A percentile compares a stretch with the other conserved stretches of the same genome.
Conservation (phyloP, 2,329 filamentous ascomycete species). For the Penicillium sp. region DNA sequence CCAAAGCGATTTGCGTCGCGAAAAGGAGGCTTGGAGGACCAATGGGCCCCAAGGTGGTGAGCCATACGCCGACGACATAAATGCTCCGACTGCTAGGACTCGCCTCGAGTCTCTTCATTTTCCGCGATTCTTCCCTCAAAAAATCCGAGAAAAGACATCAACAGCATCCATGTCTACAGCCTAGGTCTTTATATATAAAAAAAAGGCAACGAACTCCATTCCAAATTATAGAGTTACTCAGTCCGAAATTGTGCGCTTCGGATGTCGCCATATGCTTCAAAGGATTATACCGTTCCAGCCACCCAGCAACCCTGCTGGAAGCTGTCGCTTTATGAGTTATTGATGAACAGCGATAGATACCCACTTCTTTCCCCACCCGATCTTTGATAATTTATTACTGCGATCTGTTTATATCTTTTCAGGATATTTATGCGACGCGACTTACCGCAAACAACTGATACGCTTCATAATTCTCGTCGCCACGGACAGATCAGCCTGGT, state of each 20-base stretch:
- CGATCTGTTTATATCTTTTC: not conserved
- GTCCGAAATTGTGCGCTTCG: not conserved
- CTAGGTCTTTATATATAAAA: slow-evolving; percentile 8
- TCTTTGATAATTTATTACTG: slow-evolving; percentile 4
- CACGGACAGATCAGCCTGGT: not conserved
- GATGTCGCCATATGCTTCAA: not conserved
- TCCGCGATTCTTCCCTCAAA: slow-evolving; percentile 34
- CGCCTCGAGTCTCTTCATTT: slow-evolving; percentile 42
- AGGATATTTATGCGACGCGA: not conserved
- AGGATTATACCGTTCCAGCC: not conserved
- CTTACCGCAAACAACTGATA: not conserved
- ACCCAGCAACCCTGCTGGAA: not conserved
- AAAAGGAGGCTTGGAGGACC: slow-evolving; percentile 48
- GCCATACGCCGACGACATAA: slow-evolving; percentile 44
- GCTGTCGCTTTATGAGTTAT: slow-evolving; percentile 1
- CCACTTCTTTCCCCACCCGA: not conserved
- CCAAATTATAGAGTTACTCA: not conserved
- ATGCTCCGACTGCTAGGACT: slow-evolving; percentile 41
- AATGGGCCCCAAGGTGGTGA: slow-evolving; percentile 41
- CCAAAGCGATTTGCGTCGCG: slow-evolving; percentile 49
- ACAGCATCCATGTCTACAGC: slow-evolving; percentile 30
- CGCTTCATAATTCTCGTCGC: not conserved
- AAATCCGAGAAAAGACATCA: slow-evolving; percentile 33
- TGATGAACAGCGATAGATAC: slow-evolving; percentile 16
- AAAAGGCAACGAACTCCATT: not conserved